Percentiles rank a stretch among this genome's conserved stretches.
These are phyloP conservation scores for Sambucus nigra DNA, from an alignment of 129 eudicot genomes.

Conservation along the genomic window DNA sequence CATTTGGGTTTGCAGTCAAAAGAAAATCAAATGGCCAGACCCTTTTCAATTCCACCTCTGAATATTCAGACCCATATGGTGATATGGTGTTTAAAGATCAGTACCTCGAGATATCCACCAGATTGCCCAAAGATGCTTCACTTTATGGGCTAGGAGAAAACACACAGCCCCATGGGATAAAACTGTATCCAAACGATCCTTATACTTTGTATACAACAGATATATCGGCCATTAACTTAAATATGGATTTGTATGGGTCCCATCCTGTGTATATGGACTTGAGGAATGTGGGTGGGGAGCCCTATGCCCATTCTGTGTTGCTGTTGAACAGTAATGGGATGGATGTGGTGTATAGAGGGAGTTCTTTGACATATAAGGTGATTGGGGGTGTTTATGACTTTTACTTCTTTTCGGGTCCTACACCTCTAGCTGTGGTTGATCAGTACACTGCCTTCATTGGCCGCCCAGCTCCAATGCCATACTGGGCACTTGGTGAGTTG, in stretches of 20 bases:
- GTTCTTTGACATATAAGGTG: slow-evolving; percentile 82
- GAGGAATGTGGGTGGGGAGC: slow-evolving; percentile 58
- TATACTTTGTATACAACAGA: slow-evolving; percentile 85
- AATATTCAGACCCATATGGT: slow-evolving; percentile 40
- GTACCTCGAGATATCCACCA: slow-evolving; percentile 75
- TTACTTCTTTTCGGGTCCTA: slow-evolving; percentile 81
- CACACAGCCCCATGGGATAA: slow-evolving; percentile 91
- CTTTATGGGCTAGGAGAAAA: slow-evolving; percentile 89
- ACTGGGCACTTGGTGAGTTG: slow-evolving; percentile 84
- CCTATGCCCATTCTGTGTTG: slow-evolving; percentile 66
- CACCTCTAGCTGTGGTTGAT: slow-evolving; percentile 77
- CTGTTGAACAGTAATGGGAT: slow-evolving; percentile 89
- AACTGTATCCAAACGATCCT: slow-evolving; percentile 75
- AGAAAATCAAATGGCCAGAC: slow-evolving; percentile 69
- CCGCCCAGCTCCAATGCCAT: slow-evolving; percentile 98
- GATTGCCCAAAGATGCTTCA: slow-evolving; percentile 62
- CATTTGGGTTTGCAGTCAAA: slow-evolving; percentile 66
- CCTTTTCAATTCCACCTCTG: slow-evolving; percentile 56
- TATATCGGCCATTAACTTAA: slow-evolving; percentile 69
- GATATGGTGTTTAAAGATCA: slow-evolving; percentile 79
- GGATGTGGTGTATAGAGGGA: slow-evolving; percentile 83
- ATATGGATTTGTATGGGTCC: slow-evolving; percentile 81
- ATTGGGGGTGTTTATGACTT: slow-evolving; percentile 95
- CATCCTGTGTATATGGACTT: slow-evolving; percentile 98
- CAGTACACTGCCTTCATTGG: slow-evolving; percentile 87